Conservation (phyloP, 2,329 filamentous ascomycete genomes). For the Fusarium sp. region DNA sequence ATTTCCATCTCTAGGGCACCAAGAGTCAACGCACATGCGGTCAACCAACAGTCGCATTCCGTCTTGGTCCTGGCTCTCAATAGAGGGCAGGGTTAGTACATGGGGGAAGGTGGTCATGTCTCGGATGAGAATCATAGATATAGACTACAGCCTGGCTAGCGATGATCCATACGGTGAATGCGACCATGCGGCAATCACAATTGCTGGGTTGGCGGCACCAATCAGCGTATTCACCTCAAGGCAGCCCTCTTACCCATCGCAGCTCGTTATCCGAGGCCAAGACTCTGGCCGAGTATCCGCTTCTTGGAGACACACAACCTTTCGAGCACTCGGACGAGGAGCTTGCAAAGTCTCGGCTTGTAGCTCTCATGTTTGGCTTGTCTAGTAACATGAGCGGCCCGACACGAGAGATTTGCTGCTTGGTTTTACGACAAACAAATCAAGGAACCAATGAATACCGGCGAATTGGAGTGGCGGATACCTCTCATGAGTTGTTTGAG, state of each 20-base stretch:
- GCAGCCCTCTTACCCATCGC: too few species aligned
- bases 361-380: not conserved
- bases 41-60: not conserved
- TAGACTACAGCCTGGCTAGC: not conserved
- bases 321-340: not conserved
- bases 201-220: not conserved
- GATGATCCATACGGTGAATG: not conserved
- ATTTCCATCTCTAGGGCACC: too few species aligned
- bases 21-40: not conserved
- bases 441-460: not conserved
- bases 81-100: not conserved
- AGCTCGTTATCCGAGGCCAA: not conserved
- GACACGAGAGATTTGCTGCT: not conserved
- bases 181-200: not conserved
- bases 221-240: too few species aligned
- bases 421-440: not conserved
- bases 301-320: not conserved
- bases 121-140: not conserved
- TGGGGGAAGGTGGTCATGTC: accelerated
- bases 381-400: too few species aligned
- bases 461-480: not conserved
- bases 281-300: not conserved
- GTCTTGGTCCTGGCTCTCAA: not conserved
- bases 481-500: accelerated
- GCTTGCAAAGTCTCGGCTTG: not conserved